A percentile compares a stretch with the other conserved stretches of the same genome.
phyloP scores from a whole-genome alignment of 2,329 filamentous ascomycete genomes.

The Fusarium liriodendri region DNA sequence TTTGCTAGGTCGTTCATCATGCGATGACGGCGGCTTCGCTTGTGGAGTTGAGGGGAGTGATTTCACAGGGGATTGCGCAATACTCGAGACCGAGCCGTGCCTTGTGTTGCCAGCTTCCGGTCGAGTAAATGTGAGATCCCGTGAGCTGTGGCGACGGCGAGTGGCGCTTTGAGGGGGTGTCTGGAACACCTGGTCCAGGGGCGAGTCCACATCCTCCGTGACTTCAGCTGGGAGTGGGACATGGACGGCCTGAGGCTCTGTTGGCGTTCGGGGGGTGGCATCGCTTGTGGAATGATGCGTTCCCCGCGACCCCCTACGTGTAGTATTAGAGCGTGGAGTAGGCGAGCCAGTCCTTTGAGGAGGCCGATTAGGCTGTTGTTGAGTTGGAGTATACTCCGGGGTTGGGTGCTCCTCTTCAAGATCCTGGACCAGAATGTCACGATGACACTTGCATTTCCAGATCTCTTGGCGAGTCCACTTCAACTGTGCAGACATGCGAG shows the following conservation, averaged over 20 bases:
- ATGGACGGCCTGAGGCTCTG: slow-evolving; percentile 36
- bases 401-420: slow-evolving; percentile 76
- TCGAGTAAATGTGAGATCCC: slow-evolving; percentile 38
- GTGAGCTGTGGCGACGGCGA: slow-evolving; percentile 41
- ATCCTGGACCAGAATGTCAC: slow-evolving; percentile 87
- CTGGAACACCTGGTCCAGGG: slow-evolving; percentile 45
- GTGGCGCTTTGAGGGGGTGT: slow-evolving; percentile 47
- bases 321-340: slow-evolving; percentile 36
- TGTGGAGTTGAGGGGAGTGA: slow-evolving; percentile 39
- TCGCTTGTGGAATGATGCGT: slow-evolving; percentile 42
- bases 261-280: slow-evolving; percentile 41
- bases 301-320: slow-evolving; percentile 44
- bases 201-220: slow-evolving; percentile 39
- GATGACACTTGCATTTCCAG: slow-evolving; percentile 90
- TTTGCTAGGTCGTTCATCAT: slow-evolving; percentile 33
- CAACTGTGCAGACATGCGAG: slow-evolving; percentile 84
- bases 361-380: slow-evolving; percentile 39
- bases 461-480: slow-evolving; percentile 97
- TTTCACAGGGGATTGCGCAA: slow-evolving; percentile 42
- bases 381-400: slow-evolving; percentile 37
- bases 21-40: slow-evolving; percentile 25
- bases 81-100: slow-evolving; percentile 49
- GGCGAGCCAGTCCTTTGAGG: slow-evolving; percentile 44
- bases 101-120: slow-evolving; percentile 40
- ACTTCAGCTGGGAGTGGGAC: slow-evolving; percentile 33